Conservation (phyloP, 2,329 filamentous ascomycete species). For the Metarhizium brunneum region DNA sequence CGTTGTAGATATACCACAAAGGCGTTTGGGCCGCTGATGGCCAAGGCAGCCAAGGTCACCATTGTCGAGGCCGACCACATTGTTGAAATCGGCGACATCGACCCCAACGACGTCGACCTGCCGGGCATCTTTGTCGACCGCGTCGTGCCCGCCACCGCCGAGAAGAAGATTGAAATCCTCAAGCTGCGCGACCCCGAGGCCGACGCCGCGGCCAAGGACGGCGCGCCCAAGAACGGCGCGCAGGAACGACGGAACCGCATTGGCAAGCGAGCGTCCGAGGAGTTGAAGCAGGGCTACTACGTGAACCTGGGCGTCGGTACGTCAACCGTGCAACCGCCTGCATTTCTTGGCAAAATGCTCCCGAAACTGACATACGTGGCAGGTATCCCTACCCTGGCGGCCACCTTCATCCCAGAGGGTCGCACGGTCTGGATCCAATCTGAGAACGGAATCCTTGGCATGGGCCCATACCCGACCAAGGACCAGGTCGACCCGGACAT, state of each 20-base stretch:
- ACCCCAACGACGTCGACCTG: conserved; percentile 66
- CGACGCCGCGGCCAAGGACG: conserved; percentile 22
- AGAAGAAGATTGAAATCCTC: conserved; percentile 64
- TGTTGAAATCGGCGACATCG: conserved; percentile 63
- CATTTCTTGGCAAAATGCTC: background rate
- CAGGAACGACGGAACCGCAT: conserved; percentile 59
- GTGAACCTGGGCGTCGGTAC: conserved; percentile 65
- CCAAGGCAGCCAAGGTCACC: conserved; percentile 66
- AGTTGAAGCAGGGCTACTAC: conserved; percentile 72
- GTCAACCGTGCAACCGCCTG: conserved; percentile 6
- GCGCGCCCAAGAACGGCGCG: conserved; percentile 31
- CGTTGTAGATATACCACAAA: conserved; percentile 56
- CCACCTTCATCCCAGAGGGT: conserved; percentile 59
- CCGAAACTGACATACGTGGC: background rate
- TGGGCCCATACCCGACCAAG: conserved; percentile 69
- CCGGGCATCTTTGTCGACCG: conserved; percentile 78
- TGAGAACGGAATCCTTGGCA: conserved; percentile 78
- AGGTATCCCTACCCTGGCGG: conserved; percentile 79
- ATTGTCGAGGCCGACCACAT: conserved; percentile 84
- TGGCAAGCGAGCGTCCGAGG: conserved; percentile 66
- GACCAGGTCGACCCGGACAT: conserved; percentile 68
- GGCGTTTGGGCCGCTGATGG: conserved; percentile 68
- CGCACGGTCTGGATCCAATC: conserved; percentile 75
- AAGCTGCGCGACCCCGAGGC: conserved; percentile 40
- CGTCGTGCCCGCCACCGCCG: conserved; percentile 62